A percentile compares a stretch with the other conserved stretches of the same genome.
Conservation (phyloP, 2,329 filamentous ascomycete species). For the Fusarium haematococcum region DNA sequence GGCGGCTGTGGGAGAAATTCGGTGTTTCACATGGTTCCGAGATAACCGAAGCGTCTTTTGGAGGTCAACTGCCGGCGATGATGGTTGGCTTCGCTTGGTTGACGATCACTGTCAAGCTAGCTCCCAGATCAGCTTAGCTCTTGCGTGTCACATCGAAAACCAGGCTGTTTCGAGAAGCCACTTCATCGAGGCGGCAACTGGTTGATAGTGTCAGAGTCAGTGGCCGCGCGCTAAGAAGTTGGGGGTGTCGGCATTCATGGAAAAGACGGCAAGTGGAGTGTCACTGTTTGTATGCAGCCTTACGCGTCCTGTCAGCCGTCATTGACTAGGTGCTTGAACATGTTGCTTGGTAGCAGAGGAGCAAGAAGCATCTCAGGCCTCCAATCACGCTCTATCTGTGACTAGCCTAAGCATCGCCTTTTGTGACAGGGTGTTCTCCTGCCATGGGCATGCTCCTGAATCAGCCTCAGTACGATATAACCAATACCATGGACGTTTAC, state of each 20-base stretch:
- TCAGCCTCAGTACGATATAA: background rate
- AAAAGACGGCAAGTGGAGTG: background rate
- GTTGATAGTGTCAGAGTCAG: background rate
- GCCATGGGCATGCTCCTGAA: background rate
- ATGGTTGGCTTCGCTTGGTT: background rate
- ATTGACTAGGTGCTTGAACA: background rate
- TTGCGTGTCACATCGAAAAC: background rate
- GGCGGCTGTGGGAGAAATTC: background rate
- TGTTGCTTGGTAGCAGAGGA: background rate
- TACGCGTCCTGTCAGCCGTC: background rate
- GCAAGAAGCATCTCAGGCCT: background rate
- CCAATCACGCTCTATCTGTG: background rate
- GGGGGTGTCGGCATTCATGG: background rate
- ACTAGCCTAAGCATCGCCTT: no score
- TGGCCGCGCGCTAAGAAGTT: background rate
- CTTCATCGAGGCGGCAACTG: background rate
- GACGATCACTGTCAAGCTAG: background rate
- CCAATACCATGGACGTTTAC: background rate
- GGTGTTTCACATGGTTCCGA: background rate
- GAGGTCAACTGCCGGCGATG: background rate
- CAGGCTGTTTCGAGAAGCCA: background rate
- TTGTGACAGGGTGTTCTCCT: no score
- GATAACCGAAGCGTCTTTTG: background rate
- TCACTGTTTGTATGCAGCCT: background rate
- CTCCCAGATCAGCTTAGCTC: background rate